These are phyloP conservation scores for Auricularia sp. DNA, from an alignment of 768 basidiomycete species.

Conservation along the genomic window DNA sequence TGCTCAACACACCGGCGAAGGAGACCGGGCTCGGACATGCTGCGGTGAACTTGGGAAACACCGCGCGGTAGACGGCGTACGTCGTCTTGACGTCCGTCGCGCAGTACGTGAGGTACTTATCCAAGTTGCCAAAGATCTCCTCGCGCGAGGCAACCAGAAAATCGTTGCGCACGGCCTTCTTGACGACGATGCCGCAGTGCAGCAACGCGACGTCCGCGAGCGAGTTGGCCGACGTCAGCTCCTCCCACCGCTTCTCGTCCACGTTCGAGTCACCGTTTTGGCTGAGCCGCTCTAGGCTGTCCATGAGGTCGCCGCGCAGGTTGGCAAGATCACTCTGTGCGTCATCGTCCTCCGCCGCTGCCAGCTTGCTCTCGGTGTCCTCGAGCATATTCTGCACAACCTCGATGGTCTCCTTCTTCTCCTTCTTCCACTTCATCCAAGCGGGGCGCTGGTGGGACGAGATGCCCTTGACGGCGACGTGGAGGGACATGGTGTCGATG, in stretches of 20 bases:
- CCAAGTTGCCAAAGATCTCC: conserved; percentile 53
- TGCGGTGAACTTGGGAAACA: conserved; percentile 70
- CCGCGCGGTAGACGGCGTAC: conserved; percentile 64
- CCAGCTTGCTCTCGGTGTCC: conserved; percentile 27
- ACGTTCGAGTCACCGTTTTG: conserved; percentile 1
- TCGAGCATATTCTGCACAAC: conserved; percentile 46
- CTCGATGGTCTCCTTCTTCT: conserved; percentile 50
- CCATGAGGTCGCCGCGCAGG: conserved; percentile 18
- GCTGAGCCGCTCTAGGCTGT: not conserved
- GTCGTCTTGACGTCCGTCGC: conserved; percentile 78
- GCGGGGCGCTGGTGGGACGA: conserved; percentile 90
- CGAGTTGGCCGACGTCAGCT: conserved; percentile 84
- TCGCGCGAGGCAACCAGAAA: conserved; percentile 61
- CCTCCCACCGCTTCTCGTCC: conserved; percentile 69
- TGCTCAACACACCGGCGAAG: conserved; percentile 81
- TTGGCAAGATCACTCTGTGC: conserved; percentile 22
- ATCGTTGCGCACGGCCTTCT: conserved; percentile 70
- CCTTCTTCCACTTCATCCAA: conserved; percentile 81
- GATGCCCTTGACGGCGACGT: conserved; percentile 89
- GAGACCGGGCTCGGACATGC: conserved; percentile 88
- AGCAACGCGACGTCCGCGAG: conserved; percentile 85
- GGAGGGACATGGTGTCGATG: conserved; percentile 90
- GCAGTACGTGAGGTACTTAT: conserved; percentile 77
- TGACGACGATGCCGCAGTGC: conserved; percentile 72
- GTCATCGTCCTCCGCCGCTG: conserved; percentile 29